Evolutionary conservation across 345 rosid species (phyloP).

Genomic region (Populus simonii): DNA sequence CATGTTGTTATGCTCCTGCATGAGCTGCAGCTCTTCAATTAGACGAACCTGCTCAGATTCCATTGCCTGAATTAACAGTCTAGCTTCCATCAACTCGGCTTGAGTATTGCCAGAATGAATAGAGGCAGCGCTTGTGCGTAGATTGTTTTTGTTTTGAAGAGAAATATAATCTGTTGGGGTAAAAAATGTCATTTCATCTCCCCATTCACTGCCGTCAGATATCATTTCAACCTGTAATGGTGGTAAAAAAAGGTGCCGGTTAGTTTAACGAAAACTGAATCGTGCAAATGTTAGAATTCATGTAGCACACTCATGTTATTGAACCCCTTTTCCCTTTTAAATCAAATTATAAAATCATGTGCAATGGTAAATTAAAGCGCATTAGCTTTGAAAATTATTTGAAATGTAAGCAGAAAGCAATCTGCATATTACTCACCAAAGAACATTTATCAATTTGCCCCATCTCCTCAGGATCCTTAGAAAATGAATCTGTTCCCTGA

Average conservation of each 20-base stretch:
- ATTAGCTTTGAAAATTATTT: not conserved
- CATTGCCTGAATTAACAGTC: slow-evolving; percentile 33
- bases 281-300: no score
- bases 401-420: slow-evolving; percentile 4
- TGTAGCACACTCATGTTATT: not conserved
- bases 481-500: slow-evolving; percentile 44
- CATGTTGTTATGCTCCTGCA: slow-evolving; percentile 45
- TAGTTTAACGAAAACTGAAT: no score
- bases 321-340: slow-evolving; percentile 6
- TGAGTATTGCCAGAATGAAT: slow-evolving; percentile 24
- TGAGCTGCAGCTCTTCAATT: slow-evolving; percentile 38
- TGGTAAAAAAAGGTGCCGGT: no score
- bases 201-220: slow-evolving; percentile 41
- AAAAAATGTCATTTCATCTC: slow-evolving; percentile 38
- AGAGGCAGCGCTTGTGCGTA: slow-evolving; percentile 22
- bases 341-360: not conserved
- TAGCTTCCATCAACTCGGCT: slow-evolving; percentile 42
- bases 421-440: slow-evolving; percentile 38
- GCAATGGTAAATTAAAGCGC: slow-evolving; percentile 5
- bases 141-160: slow-evolving; percentile 31
- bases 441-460: slow-evolving; percentile 42
- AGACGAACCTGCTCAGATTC: slow-evolving; percentile 41
- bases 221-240: slow-evolving; percentile 49
- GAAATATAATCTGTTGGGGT: slow-evolving; percentile 31
- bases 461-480: slow-evolving; percentile 40